Base-by-base conservation (phyloP, 768 basidiomycete genomes). In the Dictyophora rubrovolvata region DNA sequence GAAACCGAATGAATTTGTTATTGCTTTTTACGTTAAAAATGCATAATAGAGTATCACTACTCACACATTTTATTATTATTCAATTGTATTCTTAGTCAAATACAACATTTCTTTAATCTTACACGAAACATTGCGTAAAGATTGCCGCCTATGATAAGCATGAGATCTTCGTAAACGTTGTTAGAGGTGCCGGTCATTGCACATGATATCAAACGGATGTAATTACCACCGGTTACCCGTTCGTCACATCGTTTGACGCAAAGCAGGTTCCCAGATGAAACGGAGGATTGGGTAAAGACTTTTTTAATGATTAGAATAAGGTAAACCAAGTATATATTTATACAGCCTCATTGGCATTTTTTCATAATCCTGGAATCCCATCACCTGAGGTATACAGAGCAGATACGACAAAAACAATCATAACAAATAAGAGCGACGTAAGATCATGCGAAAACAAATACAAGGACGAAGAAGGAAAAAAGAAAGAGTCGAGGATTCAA, bases 301-400 rank as follows among this genome's bases (percentile, higher is more conserved):
- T 28, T 28, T 28, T 28, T 28, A 28, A 28, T 28, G 28, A 28
- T 28, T 69, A 37, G 70, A 66, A 22, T 71, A 68, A 46, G 75
- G 71, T 35, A 72, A 63, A 48, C 72, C 71, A 61, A 76, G 82
- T 54, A 83, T 78, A 53, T 80, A 71, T 61, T 75, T 75, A 37
- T 75, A 70, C 61, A 73, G 69, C 48, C 73, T 65, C 60, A 75
- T 74, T 62, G 76, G 71, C 37, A 77, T 76, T 42, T 42, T n/a
- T 42, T 42, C 42, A 42, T 42, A 42, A 28, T 28, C 28, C 28
- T 28, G 28, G 28, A 12, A 42, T 42, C 42, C 42, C 42, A 42
- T 42, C n/a, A 42, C 14, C n/a, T 42, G 42, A n/a, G 42, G 42
- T 42, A 42, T 42, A 42, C 42, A 42, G 10, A 42, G 42, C 42